These are phyloP conservation scores for Chlorophyllum brunneum DNA, from an alignment of 768 basidiomycete genomes.

Conservation along the genomic window DNA sequence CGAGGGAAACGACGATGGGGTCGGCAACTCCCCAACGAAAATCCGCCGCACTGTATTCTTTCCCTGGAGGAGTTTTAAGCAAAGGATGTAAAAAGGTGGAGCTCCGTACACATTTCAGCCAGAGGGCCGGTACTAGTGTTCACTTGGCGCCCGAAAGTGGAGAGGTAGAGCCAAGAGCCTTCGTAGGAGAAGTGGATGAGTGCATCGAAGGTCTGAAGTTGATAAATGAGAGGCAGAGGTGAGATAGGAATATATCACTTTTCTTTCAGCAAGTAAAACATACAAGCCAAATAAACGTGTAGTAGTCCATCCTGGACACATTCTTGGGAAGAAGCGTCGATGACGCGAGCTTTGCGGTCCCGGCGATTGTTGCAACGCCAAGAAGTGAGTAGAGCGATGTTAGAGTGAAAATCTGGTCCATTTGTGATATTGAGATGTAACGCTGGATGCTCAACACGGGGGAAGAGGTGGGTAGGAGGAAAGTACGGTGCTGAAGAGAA, in stretches of 20 bases:
- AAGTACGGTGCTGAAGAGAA: too few species aligned
- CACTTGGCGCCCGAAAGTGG: conserved; percentile 69
- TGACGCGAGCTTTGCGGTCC: conserved; percentile 50
- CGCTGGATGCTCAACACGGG: background rate
- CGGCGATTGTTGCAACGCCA: conserved; percentile 48
- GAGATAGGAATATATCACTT: background rate
- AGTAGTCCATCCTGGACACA: conserved; percentile 58
- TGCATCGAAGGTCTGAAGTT: conserved; percentile 66
- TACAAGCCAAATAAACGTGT: conserved; percentile 79
- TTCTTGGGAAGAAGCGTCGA: conserved; percentile 59
- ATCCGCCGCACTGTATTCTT: conserved; percentile 78
- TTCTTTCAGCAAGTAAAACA: conserved; percentile 18
- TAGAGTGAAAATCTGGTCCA: conserved; percentile 22
- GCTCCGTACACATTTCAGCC: conserved; percentile 67
- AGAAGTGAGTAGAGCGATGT: conserved; percentile 64
- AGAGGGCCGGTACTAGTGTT: conserved; percentile 65
- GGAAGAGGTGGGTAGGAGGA: too few species aligned
- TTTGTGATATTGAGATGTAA: background rate
- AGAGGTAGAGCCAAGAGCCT: conserved; percentile 77
- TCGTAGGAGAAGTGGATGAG: conserved; percentile 78
- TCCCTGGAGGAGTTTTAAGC: conserved; percentile 44
- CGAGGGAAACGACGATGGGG: conserved; percentile 76
- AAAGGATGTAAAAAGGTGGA: background rate
- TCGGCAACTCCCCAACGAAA: conserved; percentile 80
- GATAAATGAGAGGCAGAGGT: too few species aligned